Evolutionary conservation across 331 rosid genomes (phyloP), one percentile per base, ranked within the genome.

Genomic region (Rhamnella rubrinervis): DNA sequence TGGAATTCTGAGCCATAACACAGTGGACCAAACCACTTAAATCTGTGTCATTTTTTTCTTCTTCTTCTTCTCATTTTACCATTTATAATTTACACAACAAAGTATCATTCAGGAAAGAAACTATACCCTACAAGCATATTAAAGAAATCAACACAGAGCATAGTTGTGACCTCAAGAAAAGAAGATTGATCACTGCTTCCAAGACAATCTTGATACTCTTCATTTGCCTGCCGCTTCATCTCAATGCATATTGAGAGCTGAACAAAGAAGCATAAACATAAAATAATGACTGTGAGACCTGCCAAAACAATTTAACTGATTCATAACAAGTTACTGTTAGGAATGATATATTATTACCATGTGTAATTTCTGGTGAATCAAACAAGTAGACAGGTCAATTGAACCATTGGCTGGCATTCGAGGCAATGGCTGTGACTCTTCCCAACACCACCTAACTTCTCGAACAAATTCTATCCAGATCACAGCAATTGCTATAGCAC

Each of bases 401-500:
- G 91, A 71, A 75, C 96, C 96, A 53, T 73, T 82, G 57, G 77
- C 41, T 61, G 86, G 87, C 96, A 91, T 93, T 71, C 85, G 83
- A 44, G 98, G 96, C 77, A 93, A 82, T 37, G 88, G 84, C 60
- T 91, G 98, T 60, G 93, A 83, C 87, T 93, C 96, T 84, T 93
- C 98, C 97, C 98, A 93, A 78, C 86, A 93, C 98, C 98, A 91
- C 78, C 96, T 80, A 74, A 88, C 96, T 82, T 93, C 98, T 65
- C 93, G 85, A 83, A 89, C 95, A 91, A 91, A 93, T 85, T 93
- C 96, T 77, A 89, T 73, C 98, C 98, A 93, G 50, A 93, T 80
- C 76, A 82, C 80, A 62, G 96, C 84, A 80, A 91, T 88, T 77
- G 97, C 97, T 93, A 70, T 53, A 15, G 21, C 51, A 71, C 46